Percentiles rank a stretch among this genome's conserved stretches.
phyloP scores from a whole-genome alignment of 306 rosid genomes.

The Fragaria iinumae region DNA sequence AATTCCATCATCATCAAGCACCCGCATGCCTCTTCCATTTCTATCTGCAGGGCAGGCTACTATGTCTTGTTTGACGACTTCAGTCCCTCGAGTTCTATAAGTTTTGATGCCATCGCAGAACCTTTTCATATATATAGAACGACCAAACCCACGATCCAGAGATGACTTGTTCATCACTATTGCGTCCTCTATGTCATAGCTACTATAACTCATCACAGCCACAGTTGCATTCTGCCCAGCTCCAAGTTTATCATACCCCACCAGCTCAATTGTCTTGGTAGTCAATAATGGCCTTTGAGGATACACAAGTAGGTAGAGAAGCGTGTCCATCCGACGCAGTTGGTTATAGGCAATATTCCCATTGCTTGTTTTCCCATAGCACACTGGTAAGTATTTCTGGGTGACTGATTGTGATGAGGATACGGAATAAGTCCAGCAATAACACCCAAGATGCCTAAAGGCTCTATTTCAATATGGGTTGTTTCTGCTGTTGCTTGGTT shows the following conservation, averaged over 20 bases:
- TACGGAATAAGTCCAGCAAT: slow-evolving; percentile 87
- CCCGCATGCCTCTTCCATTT: slow-evolving; percentile 53
- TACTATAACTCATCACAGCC: slow-evolving; percentile 97
- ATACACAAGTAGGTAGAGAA: slow-evolving; percentile 76
- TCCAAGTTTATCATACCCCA: slow-evolving; percentile 95
- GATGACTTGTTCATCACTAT: slow-evolving; percentile 96
- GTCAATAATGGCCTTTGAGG: slow-evolving; percentile 92
- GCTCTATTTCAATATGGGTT: slow-evolving; percentile 90
- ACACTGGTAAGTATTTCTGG: slow-evolving; percentile 96
- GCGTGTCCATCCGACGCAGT: slow-evolving; percentile 79
- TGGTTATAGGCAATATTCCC: slow-evolving; percentile 92
- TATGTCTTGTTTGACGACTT: slow-evolving; percentile 45
- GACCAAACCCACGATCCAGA: slow-evolving; percentile 98
- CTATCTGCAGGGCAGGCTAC: slow-evolving; percentile 56
- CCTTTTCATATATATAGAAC: slow-evolving; percentile 88
- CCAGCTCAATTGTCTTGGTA: slow-evolving; percentile 89
- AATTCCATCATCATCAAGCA: slow-evolving; percentile 88
- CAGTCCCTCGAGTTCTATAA: not conserved
- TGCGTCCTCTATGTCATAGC: slow-evolving; percentile 97
- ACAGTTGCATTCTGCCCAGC: slow-evolving; percentile 98
- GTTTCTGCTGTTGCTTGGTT: slow-evolving; percentile 64
- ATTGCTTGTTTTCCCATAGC: slow-evolving; percentile 99
- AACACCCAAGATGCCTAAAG: slow-evolving; percentile 86
- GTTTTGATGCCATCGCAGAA: slow-evolving; percentile 10
- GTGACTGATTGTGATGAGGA: slow-evolving; percentile 98